Conservation (phyloP, 345 rosid species). For the Eucalyptus pauciflora region DNA sequence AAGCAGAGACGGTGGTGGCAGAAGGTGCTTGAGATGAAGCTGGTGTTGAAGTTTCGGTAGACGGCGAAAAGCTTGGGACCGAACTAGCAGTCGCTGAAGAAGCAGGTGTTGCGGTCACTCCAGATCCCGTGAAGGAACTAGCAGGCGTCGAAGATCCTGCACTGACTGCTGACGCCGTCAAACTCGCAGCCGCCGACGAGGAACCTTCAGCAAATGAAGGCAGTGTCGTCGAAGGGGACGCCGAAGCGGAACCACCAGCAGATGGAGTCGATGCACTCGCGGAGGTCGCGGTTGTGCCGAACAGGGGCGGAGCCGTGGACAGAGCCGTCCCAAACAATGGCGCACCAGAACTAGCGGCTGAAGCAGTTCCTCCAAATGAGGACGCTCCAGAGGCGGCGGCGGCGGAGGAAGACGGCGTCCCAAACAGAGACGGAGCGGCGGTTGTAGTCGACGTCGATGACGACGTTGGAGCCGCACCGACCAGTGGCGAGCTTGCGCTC, state of each 20-base stretch:
- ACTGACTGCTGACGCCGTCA: conserved; percentile 1
- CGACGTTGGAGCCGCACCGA: background rate
- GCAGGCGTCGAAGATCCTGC: conserved; percentile 6
- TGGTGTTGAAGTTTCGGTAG: conserved; percentile 30
- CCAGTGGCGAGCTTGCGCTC: background rate
- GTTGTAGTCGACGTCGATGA: too few species aligned
- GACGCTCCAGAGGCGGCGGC: background rate
- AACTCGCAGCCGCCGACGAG: conserved; percentile 19
- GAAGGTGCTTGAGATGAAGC: conserved; percentile 37
- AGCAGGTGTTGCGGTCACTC: conserved; percentile 29
- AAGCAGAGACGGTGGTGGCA: conserved; percentile 14
- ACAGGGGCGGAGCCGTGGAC: background rate
- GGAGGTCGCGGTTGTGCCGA: background rate
- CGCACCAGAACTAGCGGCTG: background rate
- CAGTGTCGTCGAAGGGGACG: background rate
- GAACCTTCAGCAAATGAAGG: conserved; percentile 28
- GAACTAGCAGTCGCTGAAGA: conserved; percentile 34
- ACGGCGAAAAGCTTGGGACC: conserved; percentile 49
- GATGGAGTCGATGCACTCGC: conserved; percentile 23
- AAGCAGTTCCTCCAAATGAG: background rate
- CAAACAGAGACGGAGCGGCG: background rate
- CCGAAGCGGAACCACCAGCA: conserved; percentile 25
- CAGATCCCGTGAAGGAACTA: conserved; percentile 41
- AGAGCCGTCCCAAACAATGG: conserved; percentile 1
- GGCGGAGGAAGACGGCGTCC: background rate